Evolutionary conservation across 2,329 filamentous ascomycete species (phyloP).

Genomic region (Colletotrichum limetticola): DNA sequence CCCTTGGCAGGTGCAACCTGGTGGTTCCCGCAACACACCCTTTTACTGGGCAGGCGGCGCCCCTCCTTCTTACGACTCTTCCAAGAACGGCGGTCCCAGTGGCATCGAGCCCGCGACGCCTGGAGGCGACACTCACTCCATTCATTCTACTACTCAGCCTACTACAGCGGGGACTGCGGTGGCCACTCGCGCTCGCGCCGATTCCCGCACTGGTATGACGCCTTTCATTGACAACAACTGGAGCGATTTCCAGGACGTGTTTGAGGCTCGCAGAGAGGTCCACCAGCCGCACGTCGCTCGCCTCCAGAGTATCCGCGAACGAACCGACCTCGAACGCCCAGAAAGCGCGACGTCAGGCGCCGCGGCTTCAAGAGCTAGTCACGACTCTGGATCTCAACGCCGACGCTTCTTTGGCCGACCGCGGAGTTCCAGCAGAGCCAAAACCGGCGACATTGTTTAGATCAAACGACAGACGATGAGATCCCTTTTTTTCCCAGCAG

Average conservation of each 20-base stretch:
- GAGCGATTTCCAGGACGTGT: constrained; percentile 58
- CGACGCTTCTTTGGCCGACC: constrained; percentile 30
- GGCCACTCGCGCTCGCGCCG: constrained; percentile 35
- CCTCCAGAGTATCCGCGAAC: constrained; percentile 35
- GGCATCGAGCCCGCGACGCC: constrained; percentile 28
- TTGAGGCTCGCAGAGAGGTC: constrained; percentile 53
- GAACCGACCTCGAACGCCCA: constrained; percentile 12
- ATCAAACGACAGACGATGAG: background rate
- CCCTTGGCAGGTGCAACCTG: constrained; percentile 70
- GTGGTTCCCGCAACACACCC: constrained; percentile 75
- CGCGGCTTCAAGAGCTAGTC: constrained; percentile 3
- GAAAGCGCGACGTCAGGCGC: constrained; percentile 15
- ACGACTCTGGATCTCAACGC: constrained; percentile 22
- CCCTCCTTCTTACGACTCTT: constrained; percentile 47
- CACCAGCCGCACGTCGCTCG: constrained; percentile 41
- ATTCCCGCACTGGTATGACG: constrained; percentile 32
- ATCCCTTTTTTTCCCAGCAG: background rate
- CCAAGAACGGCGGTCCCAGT: constrained; percentile 36
- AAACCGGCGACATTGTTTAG: constrained; percentile 21
- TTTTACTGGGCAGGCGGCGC: constrained; percentile 61
- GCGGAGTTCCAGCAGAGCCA: constrained; percentile 22
- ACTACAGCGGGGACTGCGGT: constrained; percentile 42
- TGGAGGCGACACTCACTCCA: constrained; percentile 26
- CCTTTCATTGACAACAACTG: constrained; percentile 44
- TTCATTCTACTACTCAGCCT: constrained; percentile 40